Evolutionary conservation across 1,284 basidiomycete genomes (phyloP).

Genomic region (Ceratobasidium sp.): DNA sequence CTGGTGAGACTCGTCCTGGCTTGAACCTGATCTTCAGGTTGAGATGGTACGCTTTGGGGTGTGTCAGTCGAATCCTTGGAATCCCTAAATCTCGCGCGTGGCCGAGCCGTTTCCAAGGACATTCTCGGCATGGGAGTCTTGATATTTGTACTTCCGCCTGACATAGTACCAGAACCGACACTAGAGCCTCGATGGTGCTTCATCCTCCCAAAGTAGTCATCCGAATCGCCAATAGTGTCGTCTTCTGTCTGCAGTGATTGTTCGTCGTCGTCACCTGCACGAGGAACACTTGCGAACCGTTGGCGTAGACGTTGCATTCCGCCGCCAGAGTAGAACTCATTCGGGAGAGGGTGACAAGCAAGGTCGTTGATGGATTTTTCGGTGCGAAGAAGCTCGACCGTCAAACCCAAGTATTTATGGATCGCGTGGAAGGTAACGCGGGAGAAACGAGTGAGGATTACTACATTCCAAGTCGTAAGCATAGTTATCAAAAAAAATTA

Average conservation of each 20-base stretch:
- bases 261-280: constrained; percentile 43
- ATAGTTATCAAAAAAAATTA: constrained; percentile 11
- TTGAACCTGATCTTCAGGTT: not conserved
- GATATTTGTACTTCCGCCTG: constrained; percentile 14
- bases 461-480: constrained; percentile 58
- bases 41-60: constrained; percentile 5
- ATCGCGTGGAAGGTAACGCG: constrained; percentile 97
- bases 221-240: constrained; percentile 46
- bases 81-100: not conserved
- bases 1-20: not conserved
- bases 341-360: constrained; percentile 93
- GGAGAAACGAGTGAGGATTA: constrained; percentile 95
- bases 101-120: not conserved
- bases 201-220: constrained; percentile 47
- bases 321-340: constrained; percentile 93
- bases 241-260: constrained; percentile 44
- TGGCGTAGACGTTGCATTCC: constrained; percentile 91
- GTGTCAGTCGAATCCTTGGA: not conserved
- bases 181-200: constrained; percentile 26
- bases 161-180: constrained; percentile 30
- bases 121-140: constrained; percentile 13
- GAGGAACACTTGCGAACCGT: constrained; percentile 67
- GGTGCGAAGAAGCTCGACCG: constrained; percentile 93
- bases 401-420: constrained; percentile 95
- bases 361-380: constrained; percentile 98